A percentile compares a stretch with the other conserved stretches of the same genome.
Evolutionary conservation across 345 rosid species (phyloP).

Genomic region (Moringa oleifera): DNA sequence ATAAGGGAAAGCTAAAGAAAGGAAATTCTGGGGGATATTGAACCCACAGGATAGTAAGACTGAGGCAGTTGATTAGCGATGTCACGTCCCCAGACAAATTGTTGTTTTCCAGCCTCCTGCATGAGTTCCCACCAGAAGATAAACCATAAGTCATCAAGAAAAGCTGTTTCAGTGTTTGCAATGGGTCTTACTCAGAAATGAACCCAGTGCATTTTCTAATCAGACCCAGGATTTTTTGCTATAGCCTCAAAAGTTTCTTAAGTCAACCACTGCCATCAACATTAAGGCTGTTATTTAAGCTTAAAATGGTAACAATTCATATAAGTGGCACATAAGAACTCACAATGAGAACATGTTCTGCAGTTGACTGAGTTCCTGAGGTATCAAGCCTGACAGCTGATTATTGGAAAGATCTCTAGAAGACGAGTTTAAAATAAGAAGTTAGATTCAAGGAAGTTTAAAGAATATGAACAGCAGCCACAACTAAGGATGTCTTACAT

Average conservation of each 20-base stretch:
- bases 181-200: neutral
- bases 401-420: slow-evolving; percentile 87
- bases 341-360: slow-evolving; percentile 67
- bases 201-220: neutral
- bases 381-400: slow-evolving; percentile 72
- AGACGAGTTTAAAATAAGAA: slow-evolving; percentile 8
- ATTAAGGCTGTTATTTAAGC: neutral
- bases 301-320: neutral
- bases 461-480: neutral
- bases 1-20: neutral
- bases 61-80: slow-evolving; percentile 61
- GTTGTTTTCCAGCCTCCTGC: slow-evolving; percentile 78
- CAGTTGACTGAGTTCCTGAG: slow-evolving; percentile 75
- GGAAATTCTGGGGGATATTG: neutral
- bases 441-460: slow-evolving; percentile 11
- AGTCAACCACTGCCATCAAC: neutral
- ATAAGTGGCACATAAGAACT: slow-evolving; percentile 17
- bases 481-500: slow-evolving; percentile 43
- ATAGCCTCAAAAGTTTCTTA: neutral
- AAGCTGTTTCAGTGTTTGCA: neutral
- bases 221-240: neutral
- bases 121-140: slow-evolving; percentile 14
- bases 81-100: slow-evolving; percentile 76
- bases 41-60: slow-evolving; percentile 66
- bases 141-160: neutral